Evolutionary conservation across 768 basidiomycete genomes (phyloP), one percentile per base, ranked within the genome.

Genomic region (Mycena rebaudengoi): DNA sequence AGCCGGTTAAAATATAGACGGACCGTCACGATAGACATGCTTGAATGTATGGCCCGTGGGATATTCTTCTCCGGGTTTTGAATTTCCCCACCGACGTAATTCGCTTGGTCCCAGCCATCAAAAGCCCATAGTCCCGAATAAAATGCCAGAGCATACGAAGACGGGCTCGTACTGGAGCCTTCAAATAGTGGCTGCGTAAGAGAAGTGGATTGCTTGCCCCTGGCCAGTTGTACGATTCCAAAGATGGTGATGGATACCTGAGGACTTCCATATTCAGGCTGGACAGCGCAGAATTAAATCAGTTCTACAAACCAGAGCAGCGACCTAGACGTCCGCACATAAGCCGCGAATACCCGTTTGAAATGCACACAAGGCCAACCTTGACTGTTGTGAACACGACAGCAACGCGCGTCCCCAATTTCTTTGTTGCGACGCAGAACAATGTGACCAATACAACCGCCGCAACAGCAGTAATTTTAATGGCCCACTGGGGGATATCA

Each of bases 91-190:
- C 91, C 93, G 16, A 98, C 93, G 66, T 91, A 97, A 73, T 95
- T 96, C 28, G 86, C 90, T 76, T 93, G 91, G 71, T 96, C 96
- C 96, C 96, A 99, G 0, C 97, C 97, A 75, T 96, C 96, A 67
- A 94, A 96, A 2, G 96, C 96, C 94, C 92, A 98, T 5, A 99
- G 79, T 3, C 95, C 94, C 12, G 95, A 97, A 76, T 98, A 99
- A 7, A 98, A 80, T 0, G 96, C 97, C n/a, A 98, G 81, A 7
- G 96, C 94, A 78, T 95, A 98, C 3, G 88, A 82, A 1, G 94
- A 92, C 0, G 95, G 92, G 64, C 92, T 92, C 18, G 77, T 84
- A 58, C 90, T 92, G 18, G 94, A 91, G 8, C 85, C 88, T 13
- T 82, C 77, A 69, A 97, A 98, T 28, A 91, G 73, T n/a, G 89